Evolutionary conservation across 2,329 filamentous ascomycete species (phyloP).

Genomic region (Aspergillus tubingensis): DNA sequence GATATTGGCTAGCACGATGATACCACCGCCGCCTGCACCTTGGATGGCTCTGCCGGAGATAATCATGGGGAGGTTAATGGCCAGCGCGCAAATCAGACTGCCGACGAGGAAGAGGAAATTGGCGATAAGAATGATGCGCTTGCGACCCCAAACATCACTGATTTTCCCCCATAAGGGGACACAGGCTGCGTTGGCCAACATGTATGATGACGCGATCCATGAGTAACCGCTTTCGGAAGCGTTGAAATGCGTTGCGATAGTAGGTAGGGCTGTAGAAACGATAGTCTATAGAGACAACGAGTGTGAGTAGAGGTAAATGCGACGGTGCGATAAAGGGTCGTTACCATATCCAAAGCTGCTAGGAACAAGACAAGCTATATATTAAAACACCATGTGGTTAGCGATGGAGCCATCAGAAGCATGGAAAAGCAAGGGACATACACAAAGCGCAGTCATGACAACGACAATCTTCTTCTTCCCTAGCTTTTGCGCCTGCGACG

Average conservation of each 20-base stretch:
- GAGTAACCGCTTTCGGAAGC: constrained; percentile 49
- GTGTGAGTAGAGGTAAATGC: constrained; percentile 4
- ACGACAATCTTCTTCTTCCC: constrained; percentile 44
- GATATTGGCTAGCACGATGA: constrained; percentile 66
- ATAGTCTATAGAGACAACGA: constrained; percentile 37
- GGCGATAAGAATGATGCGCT: constrained; percentile 61
- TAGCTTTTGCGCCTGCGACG: constrained; percentile 42
- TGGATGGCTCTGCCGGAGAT: constrained; percentile 64
- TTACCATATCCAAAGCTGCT: constrained; percentile 60
- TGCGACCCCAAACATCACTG: constrained; percentile 68
- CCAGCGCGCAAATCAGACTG: constrained; percentile 61
- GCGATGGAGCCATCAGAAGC: neutral
- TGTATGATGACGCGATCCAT: constrained; percentile 52
- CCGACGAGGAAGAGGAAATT: constrained; percentile 65
- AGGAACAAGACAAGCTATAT: constrained; percentile 58
- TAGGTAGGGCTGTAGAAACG: constrained; percentile 48
- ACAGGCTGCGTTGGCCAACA: constrained; percentile 49
- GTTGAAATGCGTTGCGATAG: constrained; percentile 46
- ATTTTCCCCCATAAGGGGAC: constrained; percentile 64
- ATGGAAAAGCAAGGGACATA: constrained; percentile 23
- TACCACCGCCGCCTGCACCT: constrained; percentile 64
- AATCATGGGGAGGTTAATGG: constrained; percentile 62
- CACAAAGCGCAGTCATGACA: constrained; percentile 46
- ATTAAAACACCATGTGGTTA: neutral
- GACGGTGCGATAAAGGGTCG: constrained; percentile 10